Evolutionary conservation across 2,329 filamentous ascomycete species (phyloP).

Genomic region (Aspergillus candidus): DNA sequence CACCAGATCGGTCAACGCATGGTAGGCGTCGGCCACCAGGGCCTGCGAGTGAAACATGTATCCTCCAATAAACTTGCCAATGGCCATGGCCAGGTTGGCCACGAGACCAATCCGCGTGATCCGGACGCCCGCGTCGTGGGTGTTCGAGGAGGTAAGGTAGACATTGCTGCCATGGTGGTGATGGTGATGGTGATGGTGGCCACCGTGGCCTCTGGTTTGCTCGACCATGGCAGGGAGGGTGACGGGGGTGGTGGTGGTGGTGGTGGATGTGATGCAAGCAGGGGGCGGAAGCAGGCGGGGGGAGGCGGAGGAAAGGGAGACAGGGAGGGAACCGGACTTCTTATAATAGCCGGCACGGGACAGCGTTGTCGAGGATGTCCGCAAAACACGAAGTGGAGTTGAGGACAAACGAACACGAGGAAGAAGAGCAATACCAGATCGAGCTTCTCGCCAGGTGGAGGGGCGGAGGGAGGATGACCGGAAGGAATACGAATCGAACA

Average conservation of each 20-base stretch:
- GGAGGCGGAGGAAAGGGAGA: conserved; percentile 9
- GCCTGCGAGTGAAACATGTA: conserved; percentile 93
- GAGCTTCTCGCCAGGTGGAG: conserved; percentile 9
- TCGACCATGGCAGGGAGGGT: conserved; percentile 28
- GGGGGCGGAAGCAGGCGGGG: conserved; percentile 11
- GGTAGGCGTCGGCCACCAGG: conserved; percentile 88
- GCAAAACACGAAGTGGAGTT: conserved; percentile 19
- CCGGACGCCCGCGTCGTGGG: conserved; percentile 85
- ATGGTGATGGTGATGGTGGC: conserved; percentile 54
- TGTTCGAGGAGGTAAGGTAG: conserved; percentile 74
- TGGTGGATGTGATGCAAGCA: conserved; percentile 10
- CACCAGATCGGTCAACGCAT: conserved; percentile 89
- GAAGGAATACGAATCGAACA: conserved; percentile 7
- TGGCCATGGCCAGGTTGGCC: conserved; percentile 88
- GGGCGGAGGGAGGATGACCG: conserved; percentile 55
- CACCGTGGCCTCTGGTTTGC: conserved; percentile 43
- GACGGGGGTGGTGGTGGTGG: conserved; percentile 18
- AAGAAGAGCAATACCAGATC: conserved; percentile 11
- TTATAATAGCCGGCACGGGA: conserved; percentile 7
- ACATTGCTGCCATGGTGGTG: conserved; percentile 78
- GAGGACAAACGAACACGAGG: conserved; percentile 11
- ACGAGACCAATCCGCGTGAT: conserved; percentile 85
- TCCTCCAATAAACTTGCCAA: conserved; percentile 86
- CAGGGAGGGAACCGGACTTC: conserved; percentile 7
- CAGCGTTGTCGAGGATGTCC: conserved; percentile 13